Conservation (phyloP, 2,329 filamentous ascomycete species). For the Cytospora paraplurivora region DNA sequence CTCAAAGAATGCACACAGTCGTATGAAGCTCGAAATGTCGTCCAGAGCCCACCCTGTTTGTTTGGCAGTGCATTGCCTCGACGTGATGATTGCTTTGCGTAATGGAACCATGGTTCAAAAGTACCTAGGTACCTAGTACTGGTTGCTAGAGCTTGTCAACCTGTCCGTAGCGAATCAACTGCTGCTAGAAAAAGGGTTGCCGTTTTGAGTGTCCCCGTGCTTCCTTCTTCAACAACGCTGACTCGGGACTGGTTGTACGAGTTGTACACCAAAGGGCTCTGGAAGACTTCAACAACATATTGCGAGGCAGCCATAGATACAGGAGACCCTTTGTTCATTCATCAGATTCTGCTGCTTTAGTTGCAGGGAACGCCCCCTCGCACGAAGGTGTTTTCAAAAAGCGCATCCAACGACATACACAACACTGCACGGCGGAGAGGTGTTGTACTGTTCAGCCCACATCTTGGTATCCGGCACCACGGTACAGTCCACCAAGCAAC, state of each 20-base stretch:
- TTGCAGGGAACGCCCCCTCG: neutral
- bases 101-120: neutral
- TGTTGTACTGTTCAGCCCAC: neutral
- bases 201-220: conserved; percentile 21
- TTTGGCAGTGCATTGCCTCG: neutral
- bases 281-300: conserved; percentile 12
- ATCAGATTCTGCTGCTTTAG: neutral
- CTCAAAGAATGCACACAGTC: neutral
- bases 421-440: neutral
- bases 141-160: neutral
- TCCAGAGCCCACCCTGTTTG: neutral
- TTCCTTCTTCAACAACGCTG: conserved; percentile 10
- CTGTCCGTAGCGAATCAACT: neutral
- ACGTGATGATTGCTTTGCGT: neutral
- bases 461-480: neutral
- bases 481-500: neutral
- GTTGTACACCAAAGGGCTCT: conserved; percentile 4
- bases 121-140: neutral
- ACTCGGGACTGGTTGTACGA: conserved; percentile 15
- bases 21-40: neutral
- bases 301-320: neutral
- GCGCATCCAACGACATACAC: neutral
- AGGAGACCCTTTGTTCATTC: neutral
- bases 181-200: neutral
- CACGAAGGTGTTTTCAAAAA: no score